Evolutionary conservation across 305 asterid species (phyloP).

Genomic region (Andrographis paniculata): DNA sequence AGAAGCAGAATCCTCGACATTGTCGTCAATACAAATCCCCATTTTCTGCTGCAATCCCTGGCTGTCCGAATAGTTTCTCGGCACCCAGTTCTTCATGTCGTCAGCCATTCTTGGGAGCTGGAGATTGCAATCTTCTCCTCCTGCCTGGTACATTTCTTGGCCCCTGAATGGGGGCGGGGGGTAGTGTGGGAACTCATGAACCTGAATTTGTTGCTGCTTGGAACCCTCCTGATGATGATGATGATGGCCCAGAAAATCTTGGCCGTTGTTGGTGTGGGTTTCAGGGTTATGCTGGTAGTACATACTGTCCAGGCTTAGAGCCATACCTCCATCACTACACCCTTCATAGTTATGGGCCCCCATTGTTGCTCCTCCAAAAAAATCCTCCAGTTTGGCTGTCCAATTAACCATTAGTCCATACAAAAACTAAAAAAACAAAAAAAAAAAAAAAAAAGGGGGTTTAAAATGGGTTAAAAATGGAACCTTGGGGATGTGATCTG

Average conservation of each 20-base stretch:
- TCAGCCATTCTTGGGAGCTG: slow-evolving; percentile 35
- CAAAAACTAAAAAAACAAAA: slow-evolving; percentile 3
- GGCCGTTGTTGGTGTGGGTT: slow-evolving; percentile 32
- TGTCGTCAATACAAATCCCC: slow-evolving; percentile 20
- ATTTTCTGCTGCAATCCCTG: slow-evolving; percentile 27
- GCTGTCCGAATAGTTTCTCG: slow-evolving; percentile 26
- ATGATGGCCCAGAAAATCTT: slow-evolving; percentile 27
- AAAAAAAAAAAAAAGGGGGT: background rate
- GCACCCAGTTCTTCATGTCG: slow-evolving; percentile 36
- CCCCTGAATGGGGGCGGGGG: slow-evolving; percentile 30
- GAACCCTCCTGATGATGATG: slow-evolving; percentile 31
- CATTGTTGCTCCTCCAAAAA: slow-evolving; percentile 71
- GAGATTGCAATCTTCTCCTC: slow-evolving; percentile 17
- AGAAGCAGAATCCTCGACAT: slow-evolving; percentile 22
- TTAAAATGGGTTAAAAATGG: background rate
- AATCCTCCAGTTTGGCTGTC: slow-evolving; percentile 76
- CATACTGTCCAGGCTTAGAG: slow-evolving; percentile 72
- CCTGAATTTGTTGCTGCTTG: slow-evolving; percentile 33
- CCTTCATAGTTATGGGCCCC: slow-evolving; percentile 56
- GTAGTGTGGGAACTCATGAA: slow-evolving; percentile 40
- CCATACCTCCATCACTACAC: slow-evolving; percentile 45
- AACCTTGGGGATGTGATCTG: slow-evolving; percentile 45
- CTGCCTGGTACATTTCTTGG: slow-evolving; percentile 33
- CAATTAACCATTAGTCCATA: slow-evolving; percentile 40
- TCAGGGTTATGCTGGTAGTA: slow-evolving; percentile 44